Evolutionary conservation across 1,139 yeast species (phyloP).

Genomic region (Debaryomyces fabryi): DNA sequence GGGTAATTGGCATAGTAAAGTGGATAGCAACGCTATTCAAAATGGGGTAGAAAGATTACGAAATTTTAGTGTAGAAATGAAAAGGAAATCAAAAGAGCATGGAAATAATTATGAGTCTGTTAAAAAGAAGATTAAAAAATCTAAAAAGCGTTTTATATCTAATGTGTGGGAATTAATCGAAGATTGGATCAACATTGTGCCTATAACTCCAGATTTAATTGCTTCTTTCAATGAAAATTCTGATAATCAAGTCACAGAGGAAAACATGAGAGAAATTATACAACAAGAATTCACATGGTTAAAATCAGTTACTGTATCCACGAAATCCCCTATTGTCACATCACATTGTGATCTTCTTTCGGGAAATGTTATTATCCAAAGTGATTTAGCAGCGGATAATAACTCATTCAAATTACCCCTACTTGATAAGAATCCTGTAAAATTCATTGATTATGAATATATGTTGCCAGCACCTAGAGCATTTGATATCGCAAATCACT

Average conservation of each 20-base stretch:
- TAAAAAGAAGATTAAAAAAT: constrained; percentile 17
- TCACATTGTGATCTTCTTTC: constrained; percentile 74
- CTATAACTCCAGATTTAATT: constrained; percentile 48
- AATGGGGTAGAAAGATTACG: constrained; percentile 52
- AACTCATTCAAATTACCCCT: constrained; percentile 25
- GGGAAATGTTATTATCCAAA: constrained; percentile 71
- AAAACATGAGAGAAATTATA: constrained; percentile 43
- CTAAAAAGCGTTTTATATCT: constrained; percentile 37
- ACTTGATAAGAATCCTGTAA: constrained; percentile 47
- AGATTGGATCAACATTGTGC: constrained; percentile 65
- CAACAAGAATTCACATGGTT: constrained; percentile 60
- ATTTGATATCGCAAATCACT: constrained; percentile 83
- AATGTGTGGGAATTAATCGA: constrained; percentile 63
- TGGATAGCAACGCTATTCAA: constrained; percentile 50
- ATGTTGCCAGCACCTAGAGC: constrained; percentile 81
- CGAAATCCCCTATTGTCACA: constrained; percentile 58
- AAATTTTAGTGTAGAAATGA: constrained; percentile 30
- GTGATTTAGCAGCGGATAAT: constrained; percentile 22
- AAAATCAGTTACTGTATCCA: constrained; percentile 33
- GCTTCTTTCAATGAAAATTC: constrained; percentile 42
- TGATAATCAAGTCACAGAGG: constrained; percentile 23
- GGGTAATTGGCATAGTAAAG: constrained; percentile 69
- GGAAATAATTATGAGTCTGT: constrained; percentile 14
- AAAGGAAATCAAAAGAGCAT: constrained; percentile 14
- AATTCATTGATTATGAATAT: constrained; percentile 80